Evolutionary conservation across 768 basidiomycete genomes (phyloP), one percentile per base, ranked within the genome.

Genomic region (Mycena leptocephala): DNA sequence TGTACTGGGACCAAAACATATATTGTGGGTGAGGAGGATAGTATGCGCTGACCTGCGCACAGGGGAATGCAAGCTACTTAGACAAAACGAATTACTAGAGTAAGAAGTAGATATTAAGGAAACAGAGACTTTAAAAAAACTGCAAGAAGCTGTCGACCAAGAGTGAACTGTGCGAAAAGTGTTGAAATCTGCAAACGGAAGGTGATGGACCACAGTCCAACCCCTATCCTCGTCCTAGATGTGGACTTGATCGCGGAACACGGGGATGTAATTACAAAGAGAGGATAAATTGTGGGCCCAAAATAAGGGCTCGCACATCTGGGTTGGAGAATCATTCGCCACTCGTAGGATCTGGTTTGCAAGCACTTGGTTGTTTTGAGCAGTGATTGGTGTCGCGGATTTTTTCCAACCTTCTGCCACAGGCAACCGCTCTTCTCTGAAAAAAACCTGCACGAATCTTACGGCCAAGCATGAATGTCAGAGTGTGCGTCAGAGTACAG

Each of bases 361-460:
- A 37, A 37, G 35, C 35, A 13, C 35, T 37, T 37, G 35, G 35
- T 37, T 24, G 1, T 71, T 63, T 7, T 39, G n/a, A 5, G 35
- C 16, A 33, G 70, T 78, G 59, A 78, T 78, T 2, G 48, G 35
- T 0, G 48, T 46, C 11, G 32, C 26, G 2, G 78, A 37, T 20
- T 43, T 30, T 61, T 51, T 76, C 78, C 78, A 79, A 13, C 78
- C 78, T 41, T 79, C 78, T 32, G 51, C 72, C 24, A 79, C 58
- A 5, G 78, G 78, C 32, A 79, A 41, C 5, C 78, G 75, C 55
- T 79, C 78, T 56, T 79, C 75, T 6, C 78, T 65, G 76, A 79
- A 79, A 59, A 79, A 76, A 43, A 74, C 74, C 24, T 79, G 41
- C n/a, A 79, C 78, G 43, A 76, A 76, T 33, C 78, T 79, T 26